Evolutionary conservation across 805 yeast genomes (phyloP).

Genomic region (Monosporozyma solicola): DNA sequence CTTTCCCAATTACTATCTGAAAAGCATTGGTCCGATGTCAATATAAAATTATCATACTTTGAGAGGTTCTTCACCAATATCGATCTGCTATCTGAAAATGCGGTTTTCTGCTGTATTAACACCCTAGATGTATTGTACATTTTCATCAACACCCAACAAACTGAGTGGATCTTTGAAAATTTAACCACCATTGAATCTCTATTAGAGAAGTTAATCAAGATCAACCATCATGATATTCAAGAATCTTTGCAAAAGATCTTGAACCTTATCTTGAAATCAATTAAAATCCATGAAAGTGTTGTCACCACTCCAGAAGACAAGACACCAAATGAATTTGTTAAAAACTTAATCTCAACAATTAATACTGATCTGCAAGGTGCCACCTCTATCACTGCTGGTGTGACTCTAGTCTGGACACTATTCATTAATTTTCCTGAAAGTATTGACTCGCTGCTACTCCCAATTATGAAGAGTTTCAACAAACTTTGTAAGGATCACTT

Average conservation of each 20-base stretch:
- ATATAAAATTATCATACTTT: conserved; percentile 78
- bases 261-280: conserved; percentile 57
- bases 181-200: conserved; percentile 60
- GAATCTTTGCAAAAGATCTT: conserved; percentile 73
- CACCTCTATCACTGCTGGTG: conserved; percentile 80
- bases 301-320: conserved; percentile 41
- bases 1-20: conserved; percentile 65
- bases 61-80: conserved; percentile 77
- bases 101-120: conserved; percentile 74
- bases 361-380: conserved; percentile 68
- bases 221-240: conserved; percentile 81
- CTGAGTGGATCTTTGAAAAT: conserved; percentile 73
- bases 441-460: conserved; percentile 66
- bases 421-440: conserved; percentile 65
- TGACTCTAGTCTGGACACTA: conserved; percentile 72
- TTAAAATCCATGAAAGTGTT: conserved; percentile 45
- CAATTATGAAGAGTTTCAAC: conserved; percentile 78
- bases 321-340: conserved; percentile 46
- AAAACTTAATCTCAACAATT: conserved; percentile 54
- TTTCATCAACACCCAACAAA: conserved; percentile 66
- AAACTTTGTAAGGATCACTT: conserved; percentile 85
- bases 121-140: conserved; percentile 85
- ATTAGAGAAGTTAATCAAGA: conserved; percentile 70
- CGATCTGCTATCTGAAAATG: conserved; percentile 59
- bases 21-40: conserved; percentile 77